Conservation (phyloP, 192 early-diverging fungal species). For the Backusella sp. region DNA sequence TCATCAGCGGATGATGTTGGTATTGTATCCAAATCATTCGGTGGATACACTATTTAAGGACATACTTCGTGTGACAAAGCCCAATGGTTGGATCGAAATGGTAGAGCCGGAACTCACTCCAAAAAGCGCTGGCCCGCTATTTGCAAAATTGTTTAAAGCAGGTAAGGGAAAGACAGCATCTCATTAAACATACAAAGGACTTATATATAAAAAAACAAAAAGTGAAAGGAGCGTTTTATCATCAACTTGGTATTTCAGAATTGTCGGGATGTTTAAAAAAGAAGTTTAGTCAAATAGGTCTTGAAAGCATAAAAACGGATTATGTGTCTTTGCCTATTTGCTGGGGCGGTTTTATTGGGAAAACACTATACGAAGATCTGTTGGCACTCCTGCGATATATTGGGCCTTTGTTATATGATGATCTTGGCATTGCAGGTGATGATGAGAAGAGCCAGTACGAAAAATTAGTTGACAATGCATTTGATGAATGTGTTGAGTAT, state of each 20-base stretch:
- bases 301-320: conserved; percentile 13
- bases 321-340: conserved; percentile 25
- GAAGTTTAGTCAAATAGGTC: background rate
- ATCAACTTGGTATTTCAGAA: background rate
- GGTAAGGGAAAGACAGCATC: background rate
- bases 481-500: conserved; percentile 33
- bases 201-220: too few relatives aligned
- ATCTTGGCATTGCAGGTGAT: conserved; percentile 9
- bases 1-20: conserved; percentile 21
- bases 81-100: conserved; percentile 18
- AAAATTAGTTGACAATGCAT: conserved; percentile 22
- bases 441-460: background rate
- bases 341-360: conserved; percentile 30
- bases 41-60: background rate
- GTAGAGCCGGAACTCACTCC: conserved; percentile 19
- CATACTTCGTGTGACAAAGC: conserved; percentile 13
- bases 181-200: too few relatives aligned
- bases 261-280: background rate
- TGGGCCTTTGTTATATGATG: background rate
- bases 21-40: background rate
- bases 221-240: background rate
- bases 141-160: background rate
- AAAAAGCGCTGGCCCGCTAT: conserved; percentile 8
- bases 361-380: conserved; percentile 14
- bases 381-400: background rate